These are phyloP conservation scores for Boechera divaricarpa DNA, from an alignment of 345 rosid species.

Conservation along the genomic window DNA sequence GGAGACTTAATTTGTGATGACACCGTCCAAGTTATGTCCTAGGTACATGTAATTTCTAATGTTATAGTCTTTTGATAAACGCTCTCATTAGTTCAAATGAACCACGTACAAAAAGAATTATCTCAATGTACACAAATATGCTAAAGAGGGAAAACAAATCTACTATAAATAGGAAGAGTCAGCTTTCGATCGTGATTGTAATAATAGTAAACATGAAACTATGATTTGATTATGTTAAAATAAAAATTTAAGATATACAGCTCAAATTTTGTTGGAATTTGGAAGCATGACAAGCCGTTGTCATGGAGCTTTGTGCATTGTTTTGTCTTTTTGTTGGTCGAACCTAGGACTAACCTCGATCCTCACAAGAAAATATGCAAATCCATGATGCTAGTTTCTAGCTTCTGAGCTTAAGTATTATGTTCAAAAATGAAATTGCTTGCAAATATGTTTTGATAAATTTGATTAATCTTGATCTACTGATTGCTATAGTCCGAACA, in stretches of 20 bases:
- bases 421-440: slow-evolving; percentile 1
- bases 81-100: slow-evolving; percentile 7
- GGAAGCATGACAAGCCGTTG: slow-evolving; percentile 28
- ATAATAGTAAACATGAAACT: slow-evolving; percentile 18
- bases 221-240: slow-evolving; percentile 2
- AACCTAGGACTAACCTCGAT: slow-evolving; percentile 47
- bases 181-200: slow-evolving; percentile 34
- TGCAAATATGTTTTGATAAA: neutral
- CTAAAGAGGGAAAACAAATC: slow-evolving; percentile 37
- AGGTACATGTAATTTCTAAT: slow-evolving; percentile 13
- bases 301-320: slow-evolving; percentile 42
- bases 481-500: neutral
- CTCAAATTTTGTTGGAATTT: slow-evolving; percentile 13
- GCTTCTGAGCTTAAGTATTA: slow-evolving; percentile 3
- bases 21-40: slow-evolving; percentile 12
- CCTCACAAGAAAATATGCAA: slow-evolving; percentile 30
- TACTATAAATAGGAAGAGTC: slow-evolving; percentile 39
- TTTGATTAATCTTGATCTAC: neutral
- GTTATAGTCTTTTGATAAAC: slow-evolving; percentile 20
- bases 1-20: slow-evolving; percentile 12
- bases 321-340: slow-evolving; percentile 23
- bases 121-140: slow-evolving; percentile 25
- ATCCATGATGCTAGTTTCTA: slow-evolving; percentile 23
- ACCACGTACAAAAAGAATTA: neutral
- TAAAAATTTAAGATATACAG: slow-evolving; percentile 14